Evolutionary conservation across 2,329 filamentous ascomycete genomes (phyloP).

Genomic region (Clonostachys sp.): DNA sequence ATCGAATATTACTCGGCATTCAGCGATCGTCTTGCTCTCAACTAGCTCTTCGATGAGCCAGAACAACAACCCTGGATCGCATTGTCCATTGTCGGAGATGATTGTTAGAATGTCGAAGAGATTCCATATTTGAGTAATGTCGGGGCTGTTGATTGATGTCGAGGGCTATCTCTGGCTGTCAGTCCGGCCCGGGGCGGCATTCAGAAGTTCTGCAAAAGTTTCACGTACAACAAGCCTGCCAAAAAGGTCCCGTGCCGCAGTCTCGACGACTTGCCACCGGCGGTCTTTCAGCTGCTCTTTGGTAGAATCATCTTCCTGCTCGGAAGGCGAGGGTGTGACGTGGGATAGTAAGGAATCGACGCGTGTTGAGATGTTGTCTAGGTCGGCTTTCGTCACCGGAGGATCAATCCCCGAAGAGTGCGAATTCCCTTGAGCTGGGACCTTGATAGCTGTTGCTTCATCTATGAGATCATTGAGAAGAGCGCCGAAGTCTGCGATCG

Average conservation of each 20-base stretch:
- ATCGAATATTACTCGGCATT: constrained; percentile 87
- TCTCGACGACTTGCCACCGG: constrained; percentile 73
- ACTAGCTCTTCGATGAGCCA: constrained; percentile 92
- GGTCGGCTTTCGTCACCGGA: constrained; percentile 66
- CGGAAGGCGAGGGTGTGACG: constrained; percentile 15
- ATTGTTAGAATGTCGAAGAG: constrained; percentile 87
- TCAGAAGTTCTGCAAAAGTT: constrained; percentile 21
- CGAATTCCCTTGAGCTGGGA: not conserved
- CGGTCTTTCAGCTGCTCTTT: constrained; percentile 27
- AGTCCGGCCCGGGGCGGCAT: constrained; percentile 6
- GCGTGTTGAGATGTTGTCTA: constrained; percentile 42
- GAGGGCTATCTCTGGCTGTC: constrained; percentile 48
- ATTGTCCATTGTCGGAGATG: constrained; percentile 75
- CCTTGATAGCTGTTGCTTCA: constrained; percentile 55
- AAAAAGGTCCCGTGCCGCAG: constrained; percentile 76
- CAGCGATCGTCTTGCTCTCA: constrained; percentile 91
- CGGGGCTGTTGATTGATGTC: constrained; percentile 69
- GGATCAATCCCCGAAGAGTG: constrained; percentile 63
- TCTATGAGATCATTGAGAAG: constrained; percentile 54
- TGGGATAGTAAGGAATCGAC: constrained; percentile 27
- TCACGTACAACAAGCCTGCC: constrained; percentile 68
- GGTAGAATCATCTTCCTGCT: constrained; percentile 29
- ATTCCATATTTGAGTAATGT: constrained; percentile 86
- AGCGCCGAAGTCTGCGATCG: constrained; percentile 46
- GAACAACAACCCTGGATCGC: constrained; percentile 76